These are phyloP conservation scores for Smallanthus sonchifolius DNA, from an alignment of 129 eudicot species.

Conservation along the genomic window DNA sequence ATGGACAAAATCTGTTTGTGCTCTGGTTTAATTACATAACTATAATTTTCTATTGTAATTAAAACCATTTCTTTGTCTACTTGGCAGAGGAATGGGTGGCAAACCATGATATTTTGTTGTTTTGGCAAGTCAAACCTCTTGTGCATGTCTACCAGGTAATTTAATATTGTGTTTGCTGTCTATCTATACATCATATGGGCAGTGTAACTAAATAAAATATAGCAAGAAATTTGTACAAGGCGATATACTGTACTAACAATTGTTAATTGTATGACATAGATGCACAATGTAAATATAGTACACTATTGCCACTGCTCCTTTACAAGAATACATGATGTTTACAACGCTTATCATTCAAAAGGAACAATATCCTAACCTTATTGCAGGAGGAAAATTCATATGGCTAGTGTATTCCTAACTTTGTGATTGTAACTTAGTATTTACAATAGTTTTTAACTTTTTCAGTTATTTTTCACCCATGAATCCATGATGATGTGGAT, in stretches of 20 bases:
- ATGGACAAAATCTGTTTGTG: neutral
- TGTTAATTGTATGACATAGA: neutral
- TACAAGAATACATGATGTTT: slow-evolving; percentile 4
- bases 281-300: neutral
- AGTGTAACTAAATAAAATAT: neutral
- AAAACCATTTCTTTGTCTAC: neutral
- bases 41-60: neutral
- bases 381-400: neutral
- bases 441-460: neutral
- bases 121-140: slow-evolving; percentile 97
- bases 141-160: slow-evolving; percentile 95
- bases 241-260: neutral
- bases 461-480: slow-evolving; percentile 4
- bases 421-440: slow-evolving; percentile 1
- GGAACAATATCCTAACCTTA: neutral
- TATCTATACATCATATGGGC: neutral
- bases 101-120: slow-evolving; percentile 70
- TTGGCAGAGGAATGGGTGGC: slow-evolving; percentile 79
- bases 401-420: slow-evolving; percentile 13
- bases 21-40: neutral
- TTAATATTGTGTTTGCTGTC: neutral
- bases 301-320: neutral
- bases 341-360: neutral
- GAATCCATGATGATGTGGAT: slow-evolving; percentile 9
- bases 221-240: neutral